A percentile compares a stretch with the other conserved stretches of the same genome.
Conservation (phyloP, 495 filamentous ascomycete species). For the Lophium mytilinum region DNA sequence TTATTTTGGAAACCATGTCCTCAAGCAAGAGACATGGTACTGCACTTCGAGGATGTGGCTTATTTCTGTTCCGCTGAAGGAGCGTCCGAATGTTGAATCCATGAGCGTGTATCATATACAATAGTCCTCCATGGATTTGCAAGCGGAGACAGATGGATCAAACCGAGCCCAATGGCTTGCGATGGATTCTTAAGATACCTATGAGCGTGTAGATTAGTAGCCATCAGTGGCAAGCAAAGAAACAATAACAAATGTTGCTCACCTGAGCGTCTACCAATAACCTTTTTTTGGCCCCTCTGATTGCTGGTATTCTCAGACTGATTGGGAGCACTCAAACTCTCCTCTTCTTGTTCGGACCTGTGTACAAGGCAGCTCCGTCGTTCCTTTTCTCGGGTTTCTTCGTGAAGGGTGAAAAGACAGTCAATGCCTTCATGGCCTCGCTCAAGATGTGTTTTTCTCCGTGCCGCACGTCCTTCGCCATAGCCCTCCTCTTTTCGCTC, state of each 20-base stretch:
- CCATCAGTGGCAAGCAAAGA: conserved; percentile 1
- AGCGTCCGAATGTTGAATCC: too few relatives aligned
- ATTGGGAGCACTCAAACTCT: not conserved
- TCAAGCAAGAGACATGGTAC: too few relatives aligned
- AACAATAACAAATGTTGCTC: not conserved
- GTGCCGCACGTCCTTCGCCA: conserved; percentile 68
- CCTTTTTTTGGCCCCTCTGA: not conserved
- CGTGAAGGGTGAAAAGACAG: not conserved
- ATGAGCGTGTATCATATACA: not conserved
- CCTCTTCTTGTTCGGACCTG: conserved; percentile 1
- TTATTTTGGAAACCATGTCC: too few relatives aligned
- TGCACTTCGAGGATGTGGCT: too few relatives aligned
- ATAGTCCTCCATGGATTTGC: not conserved
- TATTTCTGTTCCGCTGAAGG: too few relatives aligned
- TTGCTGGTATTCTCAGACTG: not conserved
- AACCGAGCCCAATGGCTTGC: not conserved
- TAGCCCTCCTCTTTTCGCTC: conserved; percentile 38
- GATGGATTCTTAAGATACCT: not conserved
- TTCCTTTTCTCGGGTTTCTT: conserved; percentile 6
- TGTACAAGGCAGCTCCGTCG: not conserved
- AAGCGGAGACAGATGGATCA: not conserved
- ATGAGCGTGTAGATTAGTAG: conserved; percentile 3
- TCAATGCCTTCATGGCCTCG: conserved; percentile 31
- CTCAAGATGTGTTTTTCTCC: conserved; percentile 72
- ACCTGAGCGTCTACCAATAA: not conserved